Evolutionary conservation across 768 basidiomycete genomes (phyloP).

Genomic region (Mycena galericulata): DNA sequence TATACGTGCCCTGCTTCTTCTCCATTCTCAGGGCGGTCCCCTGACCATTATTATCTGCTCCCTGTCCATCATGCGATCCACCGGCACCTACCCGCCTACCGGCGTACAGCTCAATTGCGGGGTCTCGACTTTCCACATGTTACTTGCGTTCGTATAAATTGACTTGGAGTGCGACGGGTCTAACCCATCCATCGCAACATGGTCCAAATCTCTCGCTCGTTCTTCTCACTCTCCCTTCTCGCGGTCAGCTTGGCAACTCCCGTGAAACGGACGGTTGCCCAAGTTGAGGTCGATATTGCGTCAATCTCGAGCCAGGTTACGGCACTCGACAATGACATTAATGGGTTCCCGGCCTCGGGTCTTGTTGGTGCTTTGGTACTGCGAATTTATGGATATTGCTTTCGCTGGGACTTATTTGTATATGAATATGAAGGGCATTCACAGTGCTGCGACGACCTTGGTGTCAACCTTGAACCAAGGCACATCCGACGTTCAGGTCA

Average conservation of each 20-base stretch:
- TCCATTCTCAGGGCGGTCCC: slow-evolving; percentile 7
- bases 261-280: slow-evolving; percentile 38
- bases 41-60: slow-evolving; percentile 6
- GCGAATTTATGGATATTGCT: neutral
- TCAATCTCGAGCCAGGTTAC: slow-evolving; percentile 39
- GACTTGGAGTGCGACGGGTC: neutral
- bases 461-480: slow-evolving; percentile 36
- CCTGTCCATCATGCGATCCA: neutral
- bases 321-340: slow-evolving; percentile 43
- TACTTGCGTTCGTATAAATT: slow-evolving; percentile 22
- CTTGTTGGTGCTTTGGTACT: slow-evolving; percentile 44
- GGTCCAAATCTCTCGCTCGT: slow-evolving; percentile 28
- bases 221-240: slow-evolving; percentile 26
- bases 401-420: neutral
- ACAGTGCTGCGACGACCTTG: slow-evolving; percentile 38
- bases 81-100: no score
- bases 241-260: slow-evolving; percentile 23
- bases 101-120: no score
- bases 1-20: neutral
- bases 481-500: slow-evolving; percentile 44
- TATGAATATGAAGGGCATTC: slow-evolving; percentile 41
- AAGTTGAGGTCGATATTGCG: slow-evolving; percentile 43
- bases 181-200: slow-evolving; percentile 23
- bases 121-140: neutral
- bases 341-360: slow-evolving; percentile 42